Percentiles rank a stretch among this genome's conserved stretches.
These are phyloP conservation scores for Thelonectria olida DNA, from an alignment of 2,329 filamentous ascomycete genomes.

Conservation along the genomic window DNA sequence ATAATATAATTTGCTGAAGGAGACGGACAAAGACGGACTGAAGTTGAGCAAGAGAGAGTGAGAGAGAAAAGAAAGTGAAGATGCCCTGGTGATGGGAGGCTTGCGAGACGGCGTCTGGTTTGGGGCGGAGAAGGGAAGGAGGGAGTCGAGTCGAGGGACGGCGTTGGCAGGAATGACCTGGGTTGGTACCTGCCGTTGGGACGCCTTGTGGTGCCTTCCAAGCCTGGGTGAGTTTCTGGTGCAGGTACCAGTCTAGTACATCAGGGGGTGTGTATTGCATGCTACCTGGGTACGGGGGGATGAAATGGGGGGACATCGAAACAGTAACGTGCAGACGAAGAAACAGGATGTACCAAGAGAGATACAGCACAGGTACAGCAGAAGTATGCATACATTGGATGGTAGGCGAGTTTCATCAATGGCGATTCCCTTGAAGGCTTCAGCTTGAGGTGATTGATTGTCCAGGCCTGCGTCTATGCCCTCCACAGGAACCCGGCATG, in stretches of 20 bases:
- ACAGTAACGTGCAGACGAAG: not conserved
- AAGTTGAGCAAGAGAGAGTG: not conserved
- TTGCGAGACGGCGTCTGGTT: too few species aligned
- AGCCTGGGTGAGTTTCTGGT: not conserved
- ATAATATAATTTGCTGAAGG: conserved; percentile 13
- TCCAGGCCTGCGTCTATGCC: not conserved
- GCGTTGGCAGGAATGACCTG: too few species aligned
- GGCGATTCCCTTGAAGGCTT: not conserved
- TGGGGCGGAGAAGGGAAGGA: too few species aligned
- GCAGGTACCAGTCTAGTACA: not conserved
- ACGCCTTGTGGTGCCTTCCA: not conserved
- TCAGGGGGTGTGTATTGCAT: not conserved
- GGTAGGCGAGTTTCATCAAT: not conserved
- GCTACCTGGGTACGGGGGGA: not conserved
- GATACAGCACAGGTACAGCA: not conserved
- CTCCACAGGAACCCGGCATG: not conserved
- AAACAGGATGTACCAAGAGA: not conserved
- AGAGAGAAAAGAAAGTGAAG: conserved; percentile 1
- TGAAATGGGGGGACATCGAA: not conserved
- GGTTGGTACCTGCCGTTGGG: not conserved
- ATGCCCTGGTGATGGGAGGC: not conserved
- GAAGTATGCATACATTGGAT: too few species aligned
- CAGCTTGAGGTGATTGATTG: not conserved
- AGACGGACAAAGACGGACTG: conserved; percentile 8
- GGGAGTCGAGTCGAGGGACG: too few species aligned